phyloP scores from a whole-genome alignment of 257 asterid species.

The Solanum habrochaites region DNA sequence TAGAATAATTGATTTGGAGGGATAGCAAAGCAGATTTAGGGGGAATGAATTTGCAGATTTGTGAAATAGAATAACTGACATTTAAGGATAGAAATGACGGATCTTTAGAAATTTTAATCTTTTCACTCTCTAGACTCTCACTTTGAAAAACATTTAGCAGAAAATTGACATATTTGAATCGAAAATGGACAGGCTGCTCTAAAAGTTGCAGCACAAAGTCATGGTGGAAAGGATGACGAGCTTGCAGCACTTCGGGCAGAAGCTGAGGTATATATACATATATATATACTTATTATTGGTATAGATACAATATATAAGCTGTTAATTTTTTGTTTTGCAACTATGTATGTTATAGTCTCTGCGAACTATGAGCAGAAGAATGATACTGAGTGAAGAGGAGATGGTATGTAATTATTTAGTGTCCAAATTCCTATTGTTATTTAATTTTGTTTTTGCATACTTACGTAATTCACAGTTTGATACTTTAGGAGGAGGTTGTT shows the following conservation, averaged over 20 bases:
- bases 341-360: slow-evolving; percentile 21
- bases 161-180: neutral
- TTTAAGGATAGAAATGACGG: neutral
- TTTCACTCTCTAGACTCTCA: neutral
- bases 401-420: slow-evolving; percentile 40
- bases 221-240: slow-evolving; percentile 61
- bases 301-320: too few relatives aligned
- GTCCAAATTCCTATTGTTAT: neutral
- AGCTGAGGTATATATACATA: slow-evolving; percentile 48
- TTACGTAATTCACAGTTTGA: slow-evolving; percentile 34
- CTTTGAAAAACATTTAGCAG: neutral
- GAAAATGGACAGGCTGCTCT: slow-evolving; percentile 56
- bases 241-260: slow-evolving; percentile 60
- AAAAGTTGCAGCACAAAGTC: slow-evolving; percentile 63
- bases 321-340: neutral
- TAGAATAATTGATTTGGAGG: neutral
- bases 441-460: slow-evolving; percentile 1
- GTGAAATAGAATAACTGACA: too few relatives aligned
- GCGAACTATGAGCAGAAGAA: slow-evolving; percentile 43
- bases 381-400: slow-evolving; percentile 68
- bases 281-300: neutral
- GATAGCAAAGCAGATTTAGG: neutral
- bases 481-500: slow-evolving; percentile 77
- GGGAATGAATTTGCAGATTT: neutral
- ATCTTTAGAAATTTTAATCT: neutral